Conservation (phyloP, 1,284 basidiomycete species). For the Moesziomyces globuligerus region DNA sequence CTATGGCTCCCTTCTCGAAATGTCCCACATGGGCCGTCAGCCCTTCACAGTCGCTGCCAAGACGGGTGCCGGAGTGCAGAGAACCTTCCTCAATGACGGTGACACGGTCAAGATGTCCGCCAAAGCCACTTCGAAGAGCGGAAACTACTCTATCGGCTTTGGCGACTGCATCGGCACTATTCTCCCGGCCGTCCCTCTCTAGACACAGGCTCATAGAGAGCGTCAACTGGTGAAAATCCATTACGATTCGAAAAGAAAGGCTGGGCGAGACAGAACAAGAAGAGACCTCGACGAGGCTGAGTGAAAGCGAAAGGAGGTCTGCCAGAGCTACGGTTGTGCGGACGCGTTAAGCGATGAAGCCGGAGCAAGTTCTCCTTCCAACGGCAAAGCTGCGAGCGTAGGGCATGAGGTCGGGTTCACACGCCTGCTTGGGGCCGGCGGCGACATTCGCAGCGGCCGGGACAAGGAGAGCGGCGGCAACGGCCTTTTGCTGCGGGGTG, state of each 20-base stretch:
- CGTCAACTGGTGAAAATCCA: background rate
- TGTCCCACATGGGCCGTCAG: conserved; percentile 5
- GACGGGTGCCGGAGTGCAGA: background rate
- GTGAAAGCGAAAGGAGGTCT: background rate
- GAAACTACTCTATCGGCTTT: conserved; percentile 16
- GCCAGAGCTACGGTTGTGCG: background rate
- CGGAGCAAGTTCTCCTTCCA: conserved; percentile 35
- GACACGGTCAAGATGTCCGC: conserved; percentile 18
- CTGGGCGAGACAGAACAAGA: background rate
- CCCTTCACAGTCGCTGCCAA: conserved; percentile 2
- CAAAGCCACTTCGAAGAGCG: background rate
- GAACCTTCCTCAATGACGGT: conserved; percentile 29
- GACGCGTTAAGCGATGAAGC: conserved; percentile 11
- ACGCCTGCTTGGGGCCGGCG: conserved; percentile 31
- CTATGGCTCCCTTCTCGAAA: conserved; percentile 26
- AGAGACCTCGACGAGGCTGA: no score
- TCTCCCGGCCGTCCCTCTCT: conserved; percentile 20
- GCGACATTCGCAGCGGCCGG: conserved; percentile 10
- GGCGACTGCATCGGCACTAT: conserved; percentile 21
- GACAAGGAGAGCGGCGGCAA: conserved; percentile 7
- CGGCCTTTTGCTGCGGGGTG: conserved; percentile 16
- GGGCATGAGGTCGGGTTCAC: conserved; percentile 41
- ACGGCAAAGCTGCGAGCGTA: conserved; percentile 26
- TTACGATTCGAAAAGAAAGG: conserved; percentile 1
- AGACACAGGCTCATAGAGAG: background rate